A percentile compares a stretch with the other conserved stretches of the same genome.
phyloP scores from a whole-genome alignment of 208 protist genomes.

The Leptomonas seymouri region DNA sequence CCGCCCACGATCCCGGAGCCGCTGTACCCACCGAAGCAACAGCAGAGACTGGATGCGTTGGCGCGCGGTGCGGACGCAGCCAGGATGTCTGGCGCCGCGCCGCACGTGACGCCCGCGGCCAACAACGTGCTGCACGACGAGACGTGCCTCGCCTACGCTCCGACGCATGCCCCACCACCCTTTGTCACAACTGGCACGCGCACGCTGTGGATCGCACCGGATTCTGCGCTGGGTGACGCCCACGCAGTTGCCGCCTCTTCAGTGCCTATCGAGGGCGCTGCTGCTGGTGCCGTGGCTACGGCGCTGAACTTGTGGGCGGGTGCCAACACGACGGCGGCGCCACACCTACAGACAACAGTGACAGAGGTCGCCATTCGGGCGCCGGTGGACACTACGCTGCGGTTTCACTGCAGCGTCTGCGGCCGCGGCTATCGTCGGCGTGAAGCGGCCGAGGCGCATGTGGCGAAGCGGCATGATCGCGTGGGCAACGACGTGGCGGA shows the following conservation, averaged over 20 bases:
- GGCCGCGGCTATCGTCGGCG: constrained; percentile 52
- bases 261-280: background rate
- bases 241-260: background rate
- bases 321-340: background rate
- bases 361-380: constrained; percentile 29
- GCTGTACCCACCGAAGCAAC: constrained; percentile 38
- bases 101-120: too few relatives aligned
- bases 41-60: constrained; percentile 38
- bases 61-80: constrained; percentile 22
- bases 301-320: background rate
- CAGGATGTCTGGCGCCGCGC: background rate
- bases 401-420: constrained; percentile 68
- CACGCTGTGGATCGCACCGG: constrained; percentile 16
- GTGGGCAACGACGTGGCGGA: background rate
- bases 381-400: constrained; percentile 40
- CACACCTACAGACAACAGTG: background rate
- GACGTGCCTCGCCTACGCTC: constrained; percentile 39
- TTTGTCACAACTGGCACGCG: constrained; percentile 56
- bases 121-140: background rate
- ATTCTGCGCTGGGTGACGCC: background rate
- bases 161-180: constrained; percentile 53
- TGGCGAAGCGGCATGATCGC: constrained; percentile 41
- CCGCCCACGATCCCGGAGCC: constrained; percentile 55
- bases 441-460: constrained; percentile 50
- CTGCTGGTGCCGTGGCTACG: background rate